A percentile compares a stretch with the other conserved stretches of the same genome.
These are phyloP conservation scores for Hyphopichia khmerensis DNA, from an alignment of 1,139 yeast genomes.

Conservation along the genomic window DNA sequence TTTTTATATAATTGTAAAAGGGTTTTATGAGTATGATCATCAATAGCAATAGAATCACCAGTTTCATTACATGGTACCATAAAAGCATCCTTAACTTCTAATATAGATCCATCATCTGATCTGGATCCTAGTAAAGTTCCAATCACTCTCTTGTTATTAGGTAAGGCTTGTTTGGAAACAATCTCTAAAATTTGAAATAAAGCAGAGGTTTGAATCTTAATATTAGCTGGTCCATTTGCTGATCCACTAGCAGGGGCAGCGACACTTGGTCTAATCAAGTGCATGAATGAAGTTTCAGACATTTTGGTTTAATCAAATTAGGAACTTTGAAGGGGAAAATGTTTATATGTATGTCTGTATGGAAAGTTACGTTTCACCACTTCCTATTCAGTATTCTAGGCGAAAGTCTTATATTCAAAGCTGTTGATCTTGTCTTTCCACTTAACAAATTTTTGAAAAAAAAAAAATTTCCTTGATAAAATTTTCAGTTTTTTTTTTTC, in stretches of 20 bases:
- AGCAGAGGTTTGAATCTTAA: constrained; percentile 67
- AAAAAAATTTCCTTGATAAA: too few species aligned
- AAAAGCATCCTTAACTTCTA: constrained; percentile 75
- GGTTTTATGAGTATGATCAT: constrained; percentile 69
- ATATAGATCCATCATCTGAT: constrained; percentile 81
- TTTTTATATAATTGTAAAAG: constrained; percentile 73
- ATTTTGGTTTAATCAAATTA: constrained; percentile 6
- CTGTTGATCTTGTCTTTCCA: too few species aligned
- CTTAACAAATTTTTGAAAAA: too few species aligned
- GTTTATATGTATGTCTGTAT: too few species aligned
- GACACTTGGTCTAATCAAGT: constrained; percentile 61
- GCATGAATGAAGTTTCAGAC: constrained; percentile 37
- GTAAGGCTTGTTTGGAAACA: constrained; percentile 43
- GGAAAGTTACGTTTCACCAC: too few species aligned
- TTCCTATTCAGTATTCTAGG: too few species aligned
- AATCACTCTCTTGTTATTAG: constrained; percentile 59
- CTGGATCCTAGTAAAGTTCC: constrained; percentile 83
- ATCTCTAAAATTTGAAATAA: constrained; percentile 64
- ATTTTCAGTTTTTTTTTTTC: too few species aligned
- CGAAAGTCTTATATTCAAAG: too few species aligned
- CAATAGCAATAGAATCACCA: constrained; percentile 71
- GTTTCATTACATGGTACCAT: constrained; percentile 83
- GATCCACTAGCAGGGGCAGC: constrained; percentile 54
- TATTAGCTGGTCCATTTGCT: constrained; percentile 46
- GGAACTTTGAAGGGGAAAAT: too few species aligned